These are phyloP conservation scores for Phlebopus sp. DNA, from an alignment of 1,284 basidiomycete species.

Conservation along the genomic window DNA sequence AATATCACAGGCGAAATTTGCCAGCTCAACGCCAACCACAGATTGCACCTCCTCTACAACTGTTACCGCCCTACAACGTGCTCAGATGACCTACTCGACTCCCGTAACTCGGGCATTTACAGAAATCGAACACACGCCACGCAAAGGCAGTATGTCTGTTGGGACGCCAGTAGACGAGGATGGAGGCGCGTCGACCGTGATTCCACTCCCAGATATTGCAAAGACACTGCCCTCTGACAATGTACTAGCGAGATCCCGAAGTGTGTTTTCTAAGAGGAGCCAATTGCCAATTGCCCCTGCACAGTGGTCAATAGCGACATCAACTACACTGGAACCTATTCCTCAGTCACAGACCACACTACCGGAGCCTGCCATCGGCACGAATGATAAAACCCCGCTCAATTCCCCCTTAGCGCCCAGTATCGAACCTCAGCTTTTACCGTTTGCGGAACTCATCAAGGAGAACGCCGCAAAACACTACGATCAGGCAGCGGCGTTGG, in stretches of 20 bases:
- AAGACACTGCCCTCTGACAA: slow-evolving; percentile 8
- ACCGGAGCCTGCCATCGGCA: slow-evolving; percentile 22
- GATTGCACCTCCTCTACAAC: slow-evolving; percentile 9
- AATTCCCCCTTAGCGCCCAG: slow-evolving; percentile 10
- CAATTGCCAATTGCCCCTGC: slow-evolving; percentile 5
- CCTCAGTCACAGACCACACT: slow-evolving; percentile 16
- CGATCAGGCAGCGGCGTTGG: slow-evolving; percentile 34
- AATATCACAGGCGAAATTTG: slow-evolving; percentile 34
- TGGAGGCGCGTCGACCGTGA: slow-evolving; percentile 24
- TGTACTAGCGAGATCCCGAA: slow-evolving; percentile 16
- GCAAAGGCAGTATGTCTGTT: slow-evolving; percentile 4
- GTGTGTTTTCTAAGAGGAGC: slow-evolving; percentile 19
- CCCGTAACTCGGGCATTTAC: slow-evolving; percentile 19
- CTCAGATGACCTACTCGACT: slow-evolving; percentile 17
- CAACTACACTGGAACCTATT: slow-evolving; percentile 3
- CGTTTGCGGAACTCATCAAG: slow-evolving; percentile 36
- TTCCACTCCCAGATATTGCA: slow-evolving; percentile 23
- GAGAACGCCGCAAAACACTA: slow-evolving; percentile 37
- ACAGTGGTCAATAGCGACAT: slow-evolving; percentile 11
- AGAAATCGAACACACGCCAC: slow-evolving; percentile 26
- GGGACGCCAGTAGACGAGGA: slow-evolving; percentile 19
- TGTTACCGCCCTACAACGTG: slow-evolving; percentile 25
- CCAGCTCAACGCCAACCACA: slow-evolving; percentile 14
- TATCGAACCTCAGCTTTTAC: slow-evolving; percentile 18
- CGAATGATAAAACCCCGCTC: slow-evolving; percentile 21